Base-by-base conservation (phyloP, 148 eudicot species). In the Silene latifolia region DNA sequence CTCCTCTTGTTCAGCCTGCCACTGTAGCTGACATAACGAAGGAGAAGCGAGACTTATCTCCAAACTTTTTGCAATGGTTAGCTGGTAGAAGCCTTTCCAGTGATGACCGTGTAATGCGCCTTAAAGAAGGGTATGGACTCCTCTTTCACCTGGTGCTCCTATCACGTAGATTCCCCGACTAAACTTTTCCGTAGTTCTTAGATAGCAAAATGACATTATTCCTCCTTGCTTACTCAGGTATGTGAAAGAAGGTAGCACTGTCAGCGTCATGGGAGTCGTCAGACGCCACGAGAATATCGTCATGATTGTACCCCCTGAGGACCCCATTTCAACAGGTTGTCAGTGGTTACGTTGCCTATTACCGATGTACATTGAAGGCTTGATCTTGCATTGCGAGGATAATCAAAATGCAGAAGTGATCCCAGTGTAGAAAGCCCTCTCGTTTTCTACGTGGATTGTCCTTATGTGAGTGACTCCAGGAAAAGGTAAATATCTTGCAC, bases 181-280 rank as follows among this genome's bases (percentile, higher is more conserved):
- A 2, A 39, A 39, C 44, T 39, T 39, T 39, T 39, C 8, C 9
- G 4, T 39, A 39, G 9, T 39, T 39, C 8, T 39, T 39, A 39
- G 44, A 39, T 39, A 39, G 44, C 44, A 39, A 39, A 3, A 51
- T 51, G 56, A 51, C 56, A 3, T 39, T 13, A 7, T 17, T 69
- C 11, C 56, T 23, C 15, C 64, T 39, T 57, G 61, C 29, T 3
- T 5, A 39, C 42, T 17, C 54, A 94, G 97, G 87, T 88, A 89
- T 79, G 89, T 93, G 79, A 89, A 93, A 86, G 98, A 93, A 88
- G 98, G 98, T 63, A 93, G 98, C 89, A 90, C 98, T 0, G 98
- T 93, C 63, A 89, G 96, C 57, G 91, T 93, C 27, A 90, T 93
- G 98, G 98, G 98, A 64, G 88, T 93, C 6, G 96, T 93, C 32